Evolutionary conservation across 2,329 filamentous ascomycete genomes (phyloP).

Genomic region (Ophiosphaerella korrae): DNA sequence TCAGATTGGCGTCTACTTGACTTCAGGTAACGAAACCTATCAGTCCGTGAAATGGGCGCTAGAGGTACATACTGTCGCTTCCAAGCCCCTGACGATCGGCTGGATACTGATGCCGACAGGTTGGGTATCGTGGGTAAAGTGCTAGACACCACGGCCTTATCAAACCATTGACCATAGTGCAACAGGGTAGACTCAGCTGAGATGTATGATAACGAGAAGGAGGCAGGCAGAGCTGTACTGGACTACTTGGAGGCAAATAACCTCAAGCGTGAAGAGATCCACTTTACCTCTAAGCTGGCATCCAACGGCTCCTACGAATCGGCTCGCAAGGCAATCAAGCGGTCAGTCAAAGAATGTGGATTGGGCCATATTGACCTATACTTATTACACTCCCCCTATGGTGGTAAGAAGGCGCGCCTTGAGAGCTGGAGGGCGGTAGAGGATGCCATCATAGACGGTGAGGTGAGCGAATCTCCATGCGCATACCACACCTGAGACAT

Average conservation of each 20-base stretch:
- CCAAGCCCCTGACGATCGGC: conserved; percentile 9
- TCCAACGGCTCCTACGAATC: conserved; percentile 70
- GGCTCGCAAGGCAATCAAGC: conserved; percentile 68
- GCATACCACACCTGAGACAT: too few relatives aligned
- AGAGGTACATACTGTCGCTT: conserved; percentile 48
- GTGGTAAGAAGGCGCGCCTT: conserved; percentile 68
- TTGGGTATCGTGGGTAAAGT: conserved; percentile 53
- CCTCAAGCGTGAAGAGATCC: conserved; percentile 70
- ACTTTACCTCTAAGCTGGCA: conserved; percentile 80
- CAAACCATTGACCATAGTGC: conserved; percentile 27
- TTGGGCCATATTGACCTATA: conserved; percentile 81
- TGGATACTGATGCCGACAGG: conserved; percentile 37
- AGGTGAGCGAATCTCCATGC: conserved; percentile 51
- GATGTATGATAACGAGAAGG: conserved; percentile 72
- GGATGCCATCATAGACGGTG: conserved; percentile 74
- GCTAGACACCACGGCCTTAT: conserved; percentile 13
- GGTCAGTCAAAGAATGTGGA: conserved; percentile 67
- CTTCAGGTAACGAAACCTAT: conserved; percentile 65
- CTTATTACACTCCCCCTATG: conserved; percentile 78
- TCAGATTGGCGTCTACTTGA: conserved; percentile 76
- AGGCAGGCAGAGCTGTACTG: conserved; percentile 69
- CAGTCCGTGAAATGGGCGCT: conserved; percentile 64
- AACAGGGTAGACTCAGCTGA: conserved; percentile 63
- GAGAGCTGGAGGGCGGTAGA: conserved; percentile 79
- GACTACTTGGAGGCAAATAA: conserved; percentile 61